A percentile compares a stretch with the other conserved stretches of the same genome.
Evolutionary conservation across 192 early-diverging fungal species (phyloP).

Genomic region (Funneliformis mosseae): DNA sequence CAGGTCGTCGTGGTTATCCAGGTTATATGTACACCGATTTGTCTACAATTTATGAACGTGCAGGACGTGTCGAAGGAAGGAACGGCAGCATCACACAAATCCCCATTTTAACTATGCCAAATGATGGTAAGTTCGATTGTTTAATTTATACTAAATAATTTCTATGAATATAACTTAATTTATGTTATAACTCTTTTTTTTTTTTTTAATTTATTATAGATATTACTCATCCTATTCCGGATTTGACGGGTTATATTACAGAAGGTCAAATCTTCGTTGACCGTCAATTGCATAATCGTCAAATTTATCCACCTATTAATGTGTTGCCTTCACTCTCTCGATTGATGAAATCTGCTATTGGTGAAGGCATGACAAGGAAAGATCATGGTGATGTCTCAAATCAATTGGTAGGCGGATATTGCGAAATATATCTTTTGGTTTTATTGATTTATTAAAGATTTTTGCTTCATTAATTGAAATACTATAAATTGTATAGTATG

Average conservation of each 20-base stretch:
- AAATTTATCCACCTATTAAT: conserved; percentile 99
- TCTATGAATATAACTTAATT: neutral
- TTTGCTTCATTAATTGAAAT: neutral
- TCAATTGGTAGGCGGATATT: conserved; percentile 71
- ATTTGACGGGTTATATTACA: conserved; percentile 99
- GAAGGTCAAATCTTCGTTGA: conserved; percentile 99
- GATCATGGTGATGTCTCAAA: conserved; percentile 99
- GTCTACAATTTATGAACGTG: conserved; percentile 99
- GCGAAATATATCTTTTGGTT: neutral
- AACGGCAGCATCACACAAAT: conserved; percentile 99
- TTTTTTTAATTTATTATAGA: conserved; percentile 52
- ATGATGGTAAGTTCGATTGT: conserved; percentile 75
- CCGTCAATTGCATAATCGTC: conserved; percentile 97
- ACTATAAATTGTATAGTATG: conserved; percentile 62
- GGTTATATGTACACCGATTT: conserved; percentile 99
- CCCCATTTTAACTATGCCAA: conserved; percentile 99
- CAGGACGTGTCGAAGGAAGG: conserved; percentile 94
- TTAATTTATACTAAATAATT: neutral
- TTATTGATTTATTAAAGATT: neutral
- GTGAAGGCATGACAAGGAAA: conserved; percentile 95
- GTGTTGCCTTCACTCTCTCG: conserved; percentile 98
- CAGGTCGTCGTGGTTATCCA: conserved; percentile 98
- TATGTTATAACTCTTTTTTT: neutral
- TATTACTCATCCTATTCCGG: conserved; percentile 99
- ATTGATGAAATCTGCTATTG: conserved; percentile 99